These are phyloP conservation scores for Vigna nakashimae DNA, from an alignment of 306 rosid species.

Conservation along the genomic window DNA sequence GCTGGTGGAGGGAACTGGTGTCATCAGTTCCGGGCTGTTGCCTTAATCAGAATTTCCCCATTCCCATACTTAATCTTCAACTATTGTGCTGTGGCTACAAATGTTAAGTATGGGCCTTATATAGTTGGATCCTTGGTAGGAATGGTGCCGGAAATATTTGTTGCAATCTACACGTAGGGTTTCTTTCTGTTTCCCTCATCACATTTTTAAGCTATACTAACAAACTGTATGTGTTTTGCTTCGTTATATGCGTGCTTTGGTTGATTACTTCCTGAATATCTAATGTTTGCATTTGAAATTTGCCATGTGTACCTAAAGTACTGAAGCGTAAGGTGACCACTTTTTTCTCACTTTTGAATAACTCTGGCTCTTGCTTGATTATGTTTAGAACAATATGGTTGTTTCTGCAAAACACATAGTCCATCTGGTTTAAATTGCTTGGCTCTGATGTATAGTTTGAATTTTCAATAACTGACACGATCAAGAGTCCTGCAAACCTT, in stretches of 20 bases:
- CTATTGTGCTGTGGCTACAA: constrained; percentile 94
- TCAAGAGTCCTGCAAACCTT: constrained; percentile 27
- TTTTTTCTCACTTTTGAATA: constrained; percentile 31
- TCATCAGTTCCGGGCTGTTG: constrained; percentile 91
- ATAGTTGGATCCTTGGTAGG: constrained; percentile 91
- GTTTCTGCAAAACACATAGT: constrained; percentile 15
- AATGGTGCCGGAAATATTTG: constrained; percentile 93
- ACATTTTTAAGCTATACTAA: constrained; percentile 12
- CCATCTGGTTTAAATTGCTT: constrained; percentile 26
- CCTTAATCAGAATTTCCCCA: constrained; percentile 94
- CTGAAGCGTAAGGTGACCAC: neutral
- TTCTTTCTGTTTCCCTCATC: neutral
- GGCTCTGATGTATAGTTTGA: constrained; percentile 12
- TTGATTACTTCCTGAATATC: constrained; percentile 5
- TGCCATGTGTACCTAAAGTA: neutral
- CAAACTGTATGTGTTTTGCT: constrained; percentile 1
- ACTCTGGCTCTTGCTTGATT: constrained; percentile 25
- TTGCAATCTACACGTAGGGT: constrained; percentile 89
- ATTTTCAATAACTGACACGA: constrained; percentile 6
- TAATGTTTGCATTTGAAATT: constrained; percentile 32
- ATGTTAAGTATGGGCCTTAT: constrained; percentile 92
- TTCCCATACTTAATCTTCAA: constrained; percentile 91
- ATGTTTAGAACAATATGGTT: constrained; percentile 19
- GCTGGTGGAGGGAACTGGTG: constrained; percentile 98
- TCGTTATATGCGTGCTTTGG: constrained; percentile 1